Conservation (phyloP, 345 rosid genomes). For the Eucalyptus polybractea region DNA sequence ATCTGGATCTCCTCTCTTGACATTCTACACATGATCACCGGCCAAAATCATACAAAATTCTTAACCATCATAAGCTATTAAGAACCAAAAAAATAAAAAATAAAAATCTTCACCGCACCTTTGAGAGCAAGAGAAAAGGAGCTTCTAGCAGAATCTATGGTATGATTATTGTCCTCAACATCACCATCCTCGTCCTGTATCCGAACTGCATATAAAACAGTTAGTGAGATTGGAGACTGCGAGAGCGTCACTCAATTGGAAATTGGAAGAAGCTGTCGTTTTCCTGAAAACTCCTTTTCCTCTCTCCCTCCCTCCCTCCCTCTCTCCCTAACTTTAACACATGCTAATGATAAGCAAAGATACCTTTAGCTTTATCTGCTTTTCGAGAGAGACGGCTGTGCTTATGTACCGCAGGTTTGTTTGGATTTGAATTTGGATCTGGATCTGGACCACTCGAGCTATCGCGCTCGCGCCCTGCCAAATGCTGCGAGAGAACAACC, state of each 20-base stretch:
- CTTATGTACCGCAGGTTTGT: slow-evolving; percentile 13
- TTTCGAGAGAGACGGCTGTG: slow-evolving; percentile 40
- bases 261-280: not conserved
- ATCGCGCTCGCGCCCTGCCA: slow-evolving; percentile 53
- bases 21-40: slow-evolving; percentile 31
- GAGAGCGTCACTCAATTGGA: not conserved
- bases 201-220: slow-evolving; percentile 25
- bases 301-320: not conserved
- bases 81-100: not conserved
- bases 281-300: not conserved
- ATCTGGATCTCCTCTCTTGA: slow-evolving; percentile 70
- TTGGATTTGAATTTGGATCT: slow-evolving; percentile 47
- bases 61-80: not conserved
- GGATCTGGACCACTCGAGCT: slow-evolving; percentile 53
- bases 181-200: slow-evolving; percentile 28
- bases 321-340: not conserved
- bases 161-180: slow-evolving; percentile 31
- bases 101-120: slow-evolving; percentile 22
- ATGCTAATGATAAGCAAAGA: not conserved
- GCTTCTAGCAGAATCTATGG: slow-evolving; percentile 65
- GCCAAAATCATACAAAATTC: not conserved
- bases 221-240: not conserved
- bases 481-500: slow-evolving; percentile 20
- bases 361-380: slow-evolving; percentile 58
- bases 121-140: slow-evolving; percentile 79